These are phyloP conservation scores for Pilasporangium apinafurcum DNA, from an alignment of 352 stramenopile species.

Conservation along the genomic window DNA sequence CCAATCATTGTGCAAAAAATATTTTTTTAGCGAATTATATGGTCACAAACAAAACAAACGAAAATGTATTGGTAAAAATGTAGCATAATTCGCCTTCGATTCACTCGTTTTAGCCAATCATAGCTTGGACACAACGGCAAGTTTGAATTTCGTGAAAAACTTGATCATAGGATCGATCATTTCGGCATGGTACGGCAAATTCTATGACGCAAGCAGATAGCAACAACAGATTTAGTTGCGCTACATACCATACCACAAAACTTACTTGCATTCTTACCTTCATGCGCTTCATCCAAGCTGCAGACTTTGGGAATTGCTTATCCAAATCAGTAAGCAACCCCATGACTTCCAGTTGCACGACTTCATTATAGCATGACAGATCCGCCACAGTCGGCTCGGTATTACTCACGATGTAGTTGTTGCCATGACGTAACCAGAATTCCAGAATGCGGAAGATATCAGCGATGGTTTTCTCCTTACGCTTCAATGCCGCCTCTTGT, in stretches of 20 bases:
- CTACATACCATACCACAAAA: too few species aligned
- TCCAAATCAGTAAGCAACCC: conserved; percentile 33
- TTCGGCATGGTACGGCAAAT: conserved; percentile 55
- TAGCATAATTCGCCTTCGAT: too few species aligned
- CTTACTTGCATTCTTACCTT: conserved; percentile 38
- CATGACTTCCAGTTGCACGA: conserved; percentile 71
- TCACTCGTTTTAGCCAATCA: conserved; percentile 9
- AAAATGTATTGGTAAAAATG: conserved; percentile 15
- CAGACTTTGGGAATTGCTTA: conserved; percentile 41
- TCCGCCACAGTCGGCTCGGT: conserved; percentile 53
- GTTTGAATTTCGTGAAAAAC: conserved; percentile 68
- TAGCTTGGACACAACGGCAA: conserved; percentile 34
- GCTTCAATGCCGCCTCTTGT: conserved; percentile 39
- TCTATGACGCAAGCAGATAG: conserved; percentile 12
- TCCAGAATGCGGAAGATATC: conserved; percentile 60
- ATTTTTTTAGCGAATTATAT: conserved; percentile 7
- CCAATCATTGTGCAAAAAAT: conserved; percentile 10
- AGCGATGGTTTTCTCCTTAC: conserved; percentile 46
- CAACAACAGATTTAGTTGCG: too few species aligned
- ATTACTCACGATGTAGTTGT: conserved; percentile 51
- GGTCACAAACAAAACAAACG: not conserved
- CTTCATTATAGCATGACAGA: conserved; percentile 76
- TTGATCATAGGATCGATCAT: conserved; percentile 57
- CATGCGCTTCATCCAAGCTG: conserved; percentile 67
- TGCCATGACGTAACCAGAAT: conserved; percentile 57